A percentile compares a stretch with the other conserved stretches of the same genome.
These are phyloP conservation scores for Pecoramyces ruminantium DNA, from an alignment of 192 early-diverging fungal species.

Conservation along the genomic window DNA sequence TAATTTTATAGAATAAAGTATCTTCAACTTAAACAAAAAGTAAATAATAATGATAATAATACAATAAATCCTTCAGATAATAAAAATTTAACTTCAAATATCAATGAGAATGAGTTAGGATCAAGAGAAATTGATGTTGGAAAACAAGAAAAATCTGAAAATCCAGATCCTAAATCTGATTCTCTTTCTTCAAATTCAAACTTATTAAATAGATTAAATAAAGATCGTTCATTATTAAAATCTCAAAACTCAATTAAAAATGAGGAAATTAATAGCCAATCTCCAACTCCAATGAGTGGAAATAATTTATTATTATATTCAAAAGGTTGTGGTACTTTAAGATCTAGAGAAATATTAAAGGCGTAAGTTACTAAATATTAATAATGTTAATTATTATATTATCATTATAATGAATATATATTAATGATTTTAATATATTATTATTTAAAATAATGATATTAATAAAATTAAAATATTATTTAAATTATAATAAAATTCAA, in stretches of 20 bases:
- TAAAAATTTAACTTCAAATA: not conserved
- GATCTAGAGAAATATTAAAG: constrained; percentile 1
- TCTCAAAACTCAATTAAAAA: not conserved
- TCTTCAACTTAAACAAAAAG: constrained; percentile 26
- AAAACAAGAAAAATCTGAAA: not conserved
- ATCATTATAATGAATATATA: no score
- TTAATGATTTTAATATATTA: no score
- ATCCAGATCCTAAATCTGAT: not conserved
- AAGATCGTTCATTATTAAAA: not conserved
- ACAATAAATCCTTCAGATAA: not conserved
- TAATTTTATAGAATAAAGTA: not conserved
- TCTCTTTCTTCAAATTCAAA: not conserved
- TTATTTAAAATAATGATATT: no score
- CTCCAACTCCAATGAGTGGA: constrained; percentile 2
- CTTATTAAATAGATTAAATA: not conserved
- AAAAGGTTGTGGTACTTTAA: constrained; percentile 1
- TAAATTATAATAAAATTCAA: no score
- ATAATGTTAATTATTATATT: no score
- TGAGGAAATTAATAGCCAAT: not conserved
- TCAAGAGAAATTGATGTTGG: not conserved
- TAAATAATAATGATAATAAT: constrained; percentile 10
- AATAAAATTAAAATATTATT: no score
- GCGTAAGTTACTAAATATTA: not conserved
- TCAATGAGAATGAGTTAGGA: not conserved
- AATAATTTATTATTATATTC: constrained; percentile 3